Base-by-base conservation (phyloP, 176 grass and related monocot genomes). In the Rhynchospora tenuis region DNA sequence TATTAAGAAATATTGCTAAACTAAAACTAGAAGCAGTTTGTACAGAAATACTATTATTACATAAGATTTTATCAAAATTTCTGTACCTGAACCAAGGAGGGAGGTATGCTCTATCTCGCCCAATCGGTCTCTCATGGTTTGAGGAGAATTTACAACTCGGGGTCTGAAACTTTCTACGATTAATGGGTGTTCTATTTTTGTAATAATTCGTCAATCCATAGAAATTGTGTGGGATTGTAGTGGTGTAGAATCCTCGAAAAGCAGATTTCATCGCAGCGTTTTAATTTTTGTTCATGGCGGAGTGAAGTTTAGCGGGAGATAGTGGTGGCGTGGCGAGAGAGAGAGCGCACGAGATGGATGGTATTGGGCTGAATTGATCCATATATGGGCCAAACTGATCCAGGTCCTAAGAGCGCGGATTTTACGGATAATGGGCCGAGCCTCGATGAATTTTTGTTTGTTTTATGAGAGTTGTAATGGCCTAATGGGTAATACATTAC, bases 21-120 rank as follows among this genome's bases (percentile, higher is more conserved):
- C 9, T 51, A 0, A 70, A 70, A 63, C 42, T 19, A n/a, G 3
- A 16, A 38, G 26, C 33, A 4, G 63, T 7, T 16, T 66, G 3
- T 15, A 65, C 15, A 4, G 1, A 66, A 69, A 69, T 69, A 69
- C 22, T 5, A 66, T 4, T 33, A 66, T 5, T 67, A 67, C 28
- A 67, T 38, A 38, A 29, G 5, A 67, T 31, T 67, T 17, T 8
- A 4, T 19, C 42, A 52, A 28, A 76, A 28, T 0, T 54, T 38
- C 33, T 77, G 54, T 84, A 90, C 92, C 92, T 90, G 84, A 94
- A 94, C 62, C 84, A 83, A 51, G 92, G 90, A 23, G 92, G 90
- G 52, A 88, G 86, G 44, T 92, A 80, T 62, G 79, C 52, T 38
- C 66, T 63, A 9, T 52, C n/a, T 4, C 61, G 42, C 22, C 28